phyloP scores from a whole-genome alignment of 768 basidiomycete genomes.

The Suillus subaureus region DNA sequence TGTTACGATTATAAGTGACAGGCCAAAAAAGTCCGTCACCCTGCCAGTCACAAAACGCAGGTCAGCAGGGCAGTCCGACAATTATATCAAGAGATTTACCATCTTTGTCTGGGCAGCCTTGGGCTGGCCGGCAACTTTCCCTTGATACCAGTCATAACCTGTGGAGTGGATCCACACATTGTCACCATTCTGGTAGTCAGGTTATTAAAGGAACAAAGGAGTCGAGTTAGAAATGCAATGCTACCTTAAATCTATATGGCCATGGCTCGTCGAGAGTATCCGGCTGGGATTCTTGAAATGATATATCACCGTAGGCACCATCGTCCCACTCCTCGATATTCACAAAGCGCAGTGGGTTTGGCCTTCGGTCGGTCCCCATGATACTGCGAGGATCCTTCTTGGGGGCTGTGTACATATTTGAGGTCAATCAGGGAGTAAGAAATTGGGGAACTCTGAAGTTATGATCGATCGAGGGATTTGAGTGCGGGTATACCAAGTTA shows the following conservation, averaged over 20 bases:
- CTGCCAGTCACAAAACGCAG: constrained; percentile 30
- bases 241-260: constrained; percentile 52
- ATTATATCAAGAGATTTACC: constrained; percentile 34
- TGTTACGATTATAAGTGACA: constrained; percentile 43
- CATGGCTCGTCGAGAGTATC: constrained; percentile 51
- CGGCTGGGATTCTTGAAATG: constrained; percentile 33
- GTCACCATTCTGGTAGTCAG: constrained; percentile 42
- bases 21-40: constrained; percentile 55
- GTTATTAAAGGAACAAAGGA: constrained; percentile 8
- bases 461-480: not conserved
- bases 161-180: constrained; percentile 54
- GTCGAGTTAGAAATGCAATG: not conserved
- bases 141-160: constrained; percentile 53
- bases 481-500: not conserved
- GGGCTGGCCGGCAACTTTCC: constrained; percentile 48
- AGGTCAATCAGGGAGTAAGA: not conserved
- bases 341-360: constrained; percentile 19
- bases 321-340: constrained; percentile 31
- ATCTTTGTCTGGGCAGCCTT: constrained; percentile 48
- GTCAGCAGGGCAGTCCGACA: not conserved
- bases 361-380: constrained; percentile 6
- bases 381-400: not conserved
- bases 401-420: not conserved
- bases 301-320: constrained; percentile 18
- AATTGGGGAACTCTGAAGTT: not conserved